Conservation (phyloP, 2,329 filamentous ascomycete species). For the Fusarium napiforme region DNA sequence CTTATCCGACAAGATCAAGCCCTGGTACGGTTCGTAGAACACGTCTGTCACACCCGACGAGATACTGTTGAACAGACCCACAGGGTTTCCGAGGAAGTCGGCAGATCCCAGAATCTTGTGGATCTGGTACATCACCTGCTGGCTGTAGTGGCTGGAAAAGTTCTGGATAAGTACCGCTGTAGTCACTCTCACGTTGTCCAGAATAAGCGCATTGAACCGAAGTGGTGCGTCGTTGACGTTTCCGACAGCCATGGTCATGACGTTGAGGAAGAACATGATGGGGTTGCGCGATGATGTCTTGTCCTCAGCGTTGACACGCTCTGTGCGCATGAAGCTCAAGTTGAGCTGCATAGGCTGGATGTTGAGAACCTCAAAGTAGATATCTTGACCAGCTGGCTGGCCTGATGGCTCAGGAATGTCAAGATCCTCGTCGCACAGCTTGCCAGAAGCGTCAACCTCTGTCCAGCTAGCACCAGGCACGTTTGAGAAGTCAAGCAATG, state of each 20-base stretch:
- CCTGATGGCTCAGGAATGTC: conserved; percentile 93
- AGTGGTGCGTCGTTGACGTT: conserved; percentile 99
- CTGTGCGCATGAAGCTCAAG: conserved; percentile 95
- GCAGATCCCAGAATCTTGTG: conserved; percentile 98
- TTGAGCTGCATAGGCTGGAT: conserved; percentile 98
- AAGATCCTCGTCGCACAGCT: conserved; percentile 87
- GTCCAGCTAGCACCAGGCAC: conserved; percentile 88
- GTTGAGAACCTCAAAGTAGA: conserved; percentile 97
- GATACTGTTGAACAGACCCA: conserved; percentile 97
- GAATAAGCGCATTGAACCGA: conserved; percentile 89
- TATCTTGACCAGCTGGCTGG: conserved; percentile 86
- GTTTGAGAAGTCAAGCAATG: conserved; percentile 93
- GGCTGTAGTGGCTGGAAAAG: conserved; percentile 93
- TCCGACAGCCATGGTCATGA: conserved; percentile 98
- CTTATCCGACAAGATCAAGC: conserved; percentile 93
- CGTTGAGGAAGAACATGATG: conserved; percentile 98
- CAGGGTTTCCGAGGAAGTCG: conserved; percentile 96
- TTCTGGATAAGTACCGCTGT: conserved; percentile 85
- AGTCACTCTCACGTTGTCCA: conserved; percentile 95
- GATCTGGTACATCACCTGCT: conserved; percentile 94
- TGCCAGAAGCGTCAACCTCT: conserved; percentile 75
- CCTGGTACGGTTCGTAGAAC: conserved; percentile 99
- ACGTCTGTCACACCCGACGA: conserved; percentile 97
- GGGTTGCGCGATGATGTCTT: conserved; percentile 91
- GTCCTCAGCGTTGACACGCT: conserved; percentile 95